phyloP scores from a whole-genome alignment of 73 alveolate species.

The Symbiodinium natans region DNA sequence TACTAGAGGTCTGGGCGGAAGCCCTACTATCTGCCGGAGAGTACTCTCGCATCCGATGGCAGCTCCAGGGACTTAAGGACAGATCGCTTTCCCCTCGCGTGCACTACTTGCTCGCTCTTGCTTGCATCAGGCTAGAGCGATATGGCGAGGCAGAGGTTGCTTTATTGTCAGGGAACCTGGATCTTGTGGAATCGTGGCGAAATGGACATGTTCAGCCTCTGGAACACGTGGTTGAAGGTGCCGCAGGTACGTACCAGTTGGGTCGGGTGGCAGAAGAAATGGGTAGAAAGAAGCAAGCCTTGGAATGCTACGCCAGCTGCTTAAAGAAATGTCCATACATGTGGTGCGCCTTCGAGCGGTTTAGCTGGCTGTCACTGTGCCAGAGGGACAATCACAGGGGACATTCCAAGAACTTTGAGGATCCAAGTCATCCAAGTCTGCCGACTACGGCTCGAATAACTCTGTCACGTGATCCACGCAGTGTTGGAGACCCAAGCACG shows the following conservation, averaged over 20 bases:
- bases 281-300: constrained; percentile 20
- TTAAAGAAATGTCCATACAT: constrained; percentile 23
- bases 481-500: neutral
- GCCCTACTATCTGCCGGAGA: constrained; percentile 50
- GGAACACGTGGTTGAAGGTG: constrained; percentile 27
- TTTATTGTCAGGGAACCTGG: constrained; percentile 24
- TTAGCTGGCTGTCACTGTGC: constrained; percentile 58
- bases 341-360: constrained; percentile 71
- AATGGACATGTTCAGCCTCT: neutral
- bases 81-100: neutral
- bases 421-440: neutral
- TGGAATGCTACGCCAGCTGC: constrained; percentile 42
- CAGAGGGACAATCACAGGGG: neutral
- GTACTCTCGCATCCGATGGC: constrained; percentile 22
- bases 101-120: constrained; percentile 36
- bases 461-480: neutral
- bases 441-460: neutral
- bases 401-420: neutral
- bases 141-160: constrained; percentile 43
- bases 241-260: constrained; percentile 50
- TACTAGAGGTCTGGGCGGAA: constrained; percentile 51
- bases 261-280: constrained; percentile 42
- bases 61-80: neutral
- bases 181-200: constrained; percentile 25
- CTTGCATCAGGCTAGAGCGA: constrained; percentile 38